Evolutionary conservation across 345 rosid genomes (phyloP).

Genomic region (Populus alba): DNA sequence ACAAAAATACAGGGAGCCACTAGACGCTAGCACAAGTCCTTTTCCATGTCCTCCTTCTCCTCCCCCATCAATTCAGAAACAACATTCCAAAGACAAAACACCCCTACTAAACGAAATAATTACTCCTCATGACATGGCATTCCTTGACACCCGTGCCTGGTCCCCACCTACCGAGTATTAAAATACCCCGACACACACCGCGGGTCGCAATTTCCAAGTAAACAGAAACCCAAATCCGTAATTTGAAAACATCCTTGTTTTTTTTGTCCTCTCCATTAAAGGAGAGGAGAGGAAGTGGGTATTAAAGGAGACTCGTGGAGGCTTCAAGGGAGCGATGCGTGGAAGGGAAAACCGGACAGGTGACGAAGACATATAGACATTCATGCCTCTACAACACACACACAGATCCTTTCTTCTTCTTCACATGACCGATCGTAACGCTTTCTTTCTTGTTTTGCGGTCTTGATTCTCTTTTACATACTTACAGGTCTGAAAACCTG

Average conservation of each 20-base stretch:
- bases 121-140: constrained; percentile 4
- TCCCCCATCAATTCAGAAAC: too few species aligned
- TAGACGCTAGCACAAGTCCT: not conserved
- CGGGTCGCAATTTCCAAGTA: not conserved
- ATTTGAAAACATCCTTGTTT: not conserved
- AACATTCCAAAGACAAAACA: not conserved
- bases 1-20: not conserved
- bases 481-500: constrained; percentile 2
- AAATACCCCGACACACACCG: not conserved
- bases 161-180: not conserved
- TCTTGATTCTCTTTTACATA: not conserved
- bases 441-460: not conserved
- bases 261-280: not conserved
- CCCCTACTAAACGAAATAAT: not conserved
- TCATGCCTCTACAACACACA: not conserved
- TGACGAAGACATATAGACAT: constrained; percentile 25
- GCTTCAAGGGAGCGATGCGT: constrained; percentile 47
- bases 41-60: not conserved
- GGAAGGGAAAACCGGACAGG: constrained; percentile 25
- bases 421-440: constrained; percentile 15
- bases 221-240: constrained; percentile 12
- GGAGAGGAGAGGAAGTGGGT: not conserved
- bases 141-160: not conserved
- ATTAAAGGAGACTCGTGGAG: constrained; percentile 50
- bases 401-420: constrained; percentile 4